A percentile compares a stretch with the other conserved stretches of the same genome.
These are phyloP conservation scores for Phytophthora hybrid DNA, from an alignment of 352 stramenopile species.

Conservation along the genomic window DNA sequence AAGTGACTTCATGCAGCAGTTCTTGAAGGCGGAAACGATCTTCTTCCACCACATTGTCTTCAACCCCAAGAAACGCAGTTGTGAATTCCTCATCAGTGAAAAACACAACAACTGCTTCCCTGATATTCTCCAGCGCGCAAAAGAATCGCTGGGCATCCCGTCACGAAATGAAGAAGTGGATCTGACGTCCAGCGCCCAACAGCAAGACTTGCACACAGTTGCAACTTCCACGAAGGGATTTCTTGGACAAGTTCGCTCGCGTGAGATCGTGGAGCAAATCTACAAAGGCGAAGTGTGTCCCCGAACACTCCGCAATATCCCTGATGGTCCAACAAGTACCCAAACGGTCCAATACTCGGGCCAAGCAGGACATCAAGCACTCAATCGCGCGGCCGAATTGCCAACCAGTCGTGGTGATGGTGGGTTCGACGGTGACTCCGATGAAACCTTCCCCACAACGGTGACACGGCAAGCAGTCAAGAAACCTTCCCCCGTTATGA, in stretches of 20 bases:
- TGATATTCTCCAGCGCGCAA: slow-evolving; percentile 57
- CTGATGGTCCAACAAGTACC: slow-evolving; percentile 13
- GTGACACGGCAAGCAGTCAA: slow-evolving; percentile 13
- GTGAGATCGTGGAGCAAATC: slow-evolving; percentile 53
- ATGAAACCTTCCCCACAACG: background rate
- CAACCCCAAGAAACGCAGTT: slow-evolving; percentile 52
- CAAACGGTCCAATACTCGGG: slow-evolving; percentile 10
- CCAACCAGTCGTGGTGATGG: background rate
- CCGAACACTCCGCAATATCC: slow-evolving; percentile 40
- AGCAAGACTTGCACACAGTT: slow-evolving; percentile 44
- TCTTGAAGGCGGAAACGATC: slow-evolving; percentile 71
- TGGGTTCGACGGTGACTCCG: background rate
- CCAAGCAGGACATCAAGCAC: background rate
- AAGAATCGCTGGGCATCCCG: slow-evolving; percentile 46
- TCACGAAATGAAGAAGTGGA: slow-evolving; percentile 9
- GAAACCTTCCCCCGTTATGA: slow-evolving; percentile 14
- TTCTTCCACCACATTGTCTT: slow-evolving; percentile 87
- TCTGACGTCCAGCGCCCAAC: slow-evolving; percentile 19
- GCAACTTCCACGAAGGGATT: slow-evolving; percentile 49
- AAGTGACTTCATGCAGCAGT: slow-evolving; percentile 58
- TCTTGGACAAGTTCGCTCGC: slow-evolving; percentile 45
- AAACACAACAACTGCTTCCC: slow-evolving; percentile 56
- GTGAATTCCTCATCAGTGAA: slow-evolving; percentile 64
- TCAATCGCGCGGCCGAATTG: slow-evolving; percentile 1
- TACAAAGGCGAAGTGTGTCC: slow-evolving; percentile 57